Evolutionary conservation across 169 alveolate genomes (phyloP).

Genomic region (Cryptosporidium meleagridis): DNA sequence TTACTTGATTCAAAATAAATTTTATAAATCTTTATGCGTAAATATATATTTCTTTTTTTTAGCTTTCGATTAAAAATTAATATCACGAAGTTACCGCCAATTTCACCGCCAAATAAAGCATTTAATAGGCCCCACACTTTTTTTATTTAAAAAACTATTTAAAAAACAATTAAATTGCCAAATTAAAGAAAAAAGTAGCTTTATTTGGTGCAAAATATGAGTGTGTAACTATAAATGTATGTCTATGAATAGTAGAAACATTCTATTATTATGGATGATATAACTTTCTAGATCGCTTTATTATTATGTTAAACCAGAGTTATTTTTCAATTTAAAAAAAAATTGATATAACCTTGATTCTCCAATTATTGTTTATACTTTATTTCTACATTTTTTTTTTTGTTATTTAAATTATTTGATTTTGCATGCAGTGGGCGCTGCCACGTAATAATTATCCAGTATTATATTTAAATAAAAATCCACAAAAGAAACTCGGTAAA

Average conservation of each 20-base stretch:
- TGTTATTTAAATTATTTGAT: not conserved
- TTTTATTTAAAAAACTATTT: not conserved
- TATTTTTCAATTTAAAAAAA: not conserved
- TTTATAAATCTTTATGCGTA: not conserved
- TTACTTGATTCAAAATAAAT: too few species aligned
- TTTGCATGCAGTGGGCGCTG: slow-evolving; percentile 19
- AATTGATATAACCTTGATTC: not conserved
- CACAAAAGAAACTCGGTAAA: not conserved
- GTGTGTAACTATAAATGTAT: too few species aligned
- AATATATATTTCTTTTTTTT: not conserved
- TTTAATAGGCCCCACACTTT: slow-evolving; percentile 4
- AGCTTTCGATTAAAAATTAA: not conserved
- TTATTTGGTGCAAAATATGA: not conserved
- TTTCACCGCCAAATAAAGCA: not conserved
- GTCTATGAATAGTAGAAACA: not conserved
- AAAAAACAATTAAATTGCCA: not conserved
- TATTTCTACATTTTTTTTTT: not conserved
- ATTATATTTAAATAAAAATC: not conserved
- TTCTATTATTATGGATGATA: too few species aligned
- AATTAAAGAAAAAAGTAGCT: not conserved
- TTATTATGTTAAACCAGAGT: too few species aligned
- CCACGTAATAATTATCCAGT: slow-evolving; percentile 16
- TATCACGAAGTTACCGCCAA: slow-evolving; percentile 40
- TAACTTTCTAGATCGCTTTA: too few species aligned
- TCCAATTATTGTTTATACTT: not conserved